Base-by-base conservation (phyloP, 805 yeast genomes). In the Starmerella scarabaei region DNA sequence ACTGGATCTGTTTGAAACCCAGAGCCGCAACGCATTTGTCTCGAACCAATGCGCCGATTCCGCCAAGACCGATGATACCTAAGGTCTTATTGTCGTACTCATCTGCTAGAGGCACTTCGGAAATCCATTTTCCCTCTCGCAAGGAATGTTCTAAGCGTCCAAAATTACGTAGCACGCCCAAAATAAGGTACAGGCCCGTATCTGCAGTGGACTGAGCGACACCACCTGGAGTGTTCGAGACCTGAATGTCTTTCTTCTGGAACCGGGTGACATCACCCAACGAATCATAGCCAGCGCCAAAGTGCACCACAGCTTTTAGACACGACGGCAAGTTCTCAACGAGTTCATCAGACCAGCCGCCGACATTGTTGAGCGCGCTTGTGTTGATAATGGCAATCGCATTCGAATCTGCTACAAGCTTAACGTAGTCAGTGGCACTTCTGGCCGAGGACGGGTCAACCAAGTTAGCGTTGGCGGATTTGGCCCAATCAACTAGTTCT, bases 61-160 rank as follows among this genome's bases (percentile, higher is more conserved):
- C 78, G 5, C 80, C 80, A 67, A 75, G 62, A 2, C 80, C 80
- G 29, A 73, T 58, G 39, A 74, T 71, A 3, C 80, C 80, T 16
- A 74, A 64, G 4, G 64, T 63, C 50, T 66, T 66, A 21, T 68
- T 69, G 42, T 64, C 64, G 24, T 77, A 76, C 41, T 67, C 71
- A 37, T 57, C 60, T 23, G 76, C 78, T 17, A 64, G 48, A 2
- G 62, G 61, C 3, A 64, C 62, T 3, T 63, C 67, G 9, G 59
- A 66, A 34, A 56, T 47, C 72, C 75, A 73, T 32, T 64, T 54
- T 32, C 77, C 77, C 27, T 58, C 54, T 5, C 64, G 55, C 38
- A 71, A 53, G 39, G 54, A 53, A 35, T 58, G 55, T 43, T 67
- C 72, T 17, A 74, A 70, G 29, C 52, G 49, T 44, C 58, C 51